These are phyloP conservation scores for Lenzites betulinus DNA, from an alignment of 768 basidiomycete genomes.

Conservation along the genomic window DNA sequence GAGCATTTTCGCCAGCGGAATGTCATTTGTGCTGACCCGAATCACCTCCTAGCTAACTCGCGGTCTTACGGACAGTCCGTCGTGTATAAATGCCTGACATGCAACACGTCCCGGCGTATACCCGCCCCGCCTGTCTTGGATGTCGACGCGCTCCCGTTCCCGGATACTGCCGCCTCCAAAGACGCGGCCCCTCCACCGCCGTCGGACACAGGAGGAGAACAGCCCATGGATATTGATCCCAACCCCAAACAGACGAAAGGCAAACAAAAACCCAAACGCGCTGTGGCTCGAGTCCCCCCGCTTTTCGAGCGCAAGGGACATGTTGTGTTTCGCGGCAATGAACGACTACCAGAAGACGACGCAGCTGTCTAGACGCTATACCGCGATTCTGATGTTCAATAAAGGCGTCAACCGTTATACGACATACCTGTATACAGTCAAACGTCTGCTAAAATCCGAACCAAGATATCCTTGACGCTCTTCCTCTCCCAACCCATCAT, in stretches of 20 bases:
- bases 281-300: constrained; percentile 48
- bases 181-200: background rate
- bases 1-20: constrained; percentile 23
- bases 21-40: background rate
- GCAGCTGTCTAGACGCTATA: too few species aligned
- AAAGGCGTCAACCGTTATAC: background rate
- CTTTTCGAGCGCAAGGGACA: constrained; percentile 68
- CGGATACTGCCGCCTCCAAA: background rate
- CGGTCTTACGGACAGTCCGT: constrained; percentile 55
- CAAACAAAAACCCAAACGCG: background rate
- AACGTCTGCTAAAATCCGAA: constrained; percentile 57
- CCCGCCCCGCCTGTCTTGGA: constrained; percentile 59
- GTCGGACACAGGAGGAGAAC: background rate
- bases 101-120: constrained; percentile 59
- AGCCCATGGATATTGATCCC: constrained; percentile 11
- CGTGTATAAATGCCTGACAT: constrained; percentile 59
- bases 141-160: background rate
- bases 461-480: constrained; percentile 69
- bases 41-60: constrained; percentile 35
- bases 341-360: constrained; percentile 30
- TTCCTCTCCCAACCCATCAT: constrained; percentile 41
- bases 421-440: constrained; percentile 19
- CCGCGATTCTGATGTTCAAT: background rate
- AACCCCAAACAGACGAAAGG: constrained; percentile 10
- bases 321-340: constrained; percentile 66